Evolutionary conservation across 2,329 filamentous ascomycete genomes (phyloP), one percentile per base, ranked within the genome.

Genomic region (Aureobasidium sp.): DNA sequence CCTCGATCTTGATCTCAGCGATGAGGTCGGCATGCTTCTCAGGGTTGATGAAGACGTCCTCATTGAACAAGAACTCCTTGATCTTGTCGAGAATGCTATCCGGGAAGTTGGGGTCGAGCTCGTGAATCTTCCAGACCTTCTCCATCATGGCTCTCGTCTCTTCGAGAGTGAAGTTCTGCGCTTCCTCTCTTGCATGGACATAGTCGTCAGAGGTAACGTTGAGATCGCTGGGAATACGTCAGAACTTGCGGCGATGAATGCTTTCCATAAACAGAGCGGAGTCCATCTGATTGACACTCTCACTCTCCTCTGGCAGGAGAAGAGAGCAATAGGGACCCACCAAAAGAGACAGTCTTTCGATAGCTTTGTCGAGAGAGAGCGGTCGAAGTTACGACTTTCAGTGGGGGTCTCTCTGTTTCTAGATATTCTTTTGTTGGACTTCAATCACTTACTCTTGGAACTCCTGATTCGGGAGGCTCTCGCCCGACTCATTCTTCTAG

Each of bases 51-150:
- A 54, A 43, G 5, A 55, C 51, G 2, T 61, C 60, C 21, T 57
- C 60, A 25, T 60, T 57, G 35, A 50, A 61, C 17, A 64, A 9
- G 38, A 64, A 62, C 11, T 62, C 60, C 21, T 53, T 62, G 46
- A 62, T 60, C 57, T 60, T 59, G 23, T 61, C 62, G 23, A 64
- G 45, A n/a, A 53, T 58, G 25, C 50, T 51, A 21, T 55, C 60
- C 13, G 53, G 51, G 47, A 64, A 64, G 57, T 62, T 64, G 23
- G 60, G 61, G 23, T 64, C 62, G 21, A 59, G 37, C n/a, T 64
- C 61, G 40, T 64, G 62, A 25, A 60, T 62, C 37, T 63, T 57
- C 40, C 35, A 43, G 27, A 55, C 51, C n/a, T 21, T 43, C 11
- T 43, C 51, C 51, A 55, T 55, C 51, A 55, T 55, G 8, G 17